phyloP scores from a whole-genome alignment of 2,329 filamentous ascomycete species.

The Beauveria bassiana region DNA sequence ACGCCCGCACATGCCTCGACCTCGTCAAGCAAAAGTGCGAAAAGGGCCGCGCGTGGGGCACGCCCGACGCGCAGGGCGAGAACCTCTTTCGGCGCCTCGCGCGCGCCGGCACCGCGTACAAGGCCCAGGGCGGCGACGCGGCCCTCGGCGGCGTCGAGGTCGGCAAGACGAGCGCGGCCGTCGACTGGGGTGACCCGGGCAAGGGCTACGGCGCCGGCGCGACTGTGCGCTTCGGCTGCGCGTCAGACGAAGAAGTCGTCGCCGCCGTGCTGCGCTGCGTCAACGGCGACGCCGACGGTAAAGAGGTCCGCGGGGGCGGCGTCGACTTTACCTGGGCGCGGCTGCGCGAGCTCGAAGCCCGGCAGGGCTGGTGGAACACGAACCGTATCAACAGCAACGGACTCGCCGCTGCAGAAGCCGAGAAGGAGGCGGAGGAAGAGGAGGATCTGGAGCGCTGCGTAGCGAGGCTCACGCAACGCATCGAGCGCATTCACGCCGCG shows the following conservation, averaged over 20 bases:
- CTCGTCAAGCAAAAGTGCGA: constrained; percentile 95
- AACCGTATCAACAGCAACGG: constrained; percentile 35
- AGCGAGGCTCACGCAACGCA: constrained; percentile 36
- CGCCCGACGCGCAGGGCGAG: constrained; percentile 69
- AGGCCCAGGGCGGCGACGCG: constrained; percentile 49
- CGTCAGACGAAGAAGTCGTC: constrained; percentile 51
- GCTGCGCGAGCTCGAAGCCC: constrained; percentile 56
- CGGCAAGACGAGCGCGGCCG: constrained; percentile 61
- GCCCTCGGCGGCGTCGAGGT: constrained; percentile 48
- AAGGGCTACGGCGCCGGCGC: constrained; percentile 50
- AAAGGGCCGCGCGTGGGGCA: constrained; percentile 80
- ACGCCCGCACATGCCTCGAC: constrained; percentile 84
- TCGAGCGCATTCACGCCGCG: constrained; percentile 47
- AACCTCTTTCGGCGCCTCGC: constrained; percentile 81
- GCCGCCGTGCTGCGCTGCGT: constrained; percentile 50
- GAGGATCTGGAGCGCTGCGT: constrained; percentile 38
- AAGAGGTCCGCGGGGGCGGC: constrained; percentile 49
- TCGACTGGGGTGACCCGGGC: constrained; percentile 82
- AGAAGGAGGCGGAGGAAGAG: constrained; percentile 11
- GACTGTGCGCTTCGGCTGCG: constrained; percentile 48
- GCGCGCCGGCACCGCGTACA: constrained; percentile 54
- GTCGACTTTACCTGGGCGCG: constrained; percentile 62
- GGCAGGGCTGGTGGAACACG: constrained; percentile 61
- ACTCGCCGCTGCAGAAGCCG: constrained; percentile 26
- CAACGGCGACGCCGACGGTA: constrained; percentile 48